Base-by-base conservation (phyloP, 2,329 filamentous ascomycete genomes). In the Didymella segeticola region DNA sequence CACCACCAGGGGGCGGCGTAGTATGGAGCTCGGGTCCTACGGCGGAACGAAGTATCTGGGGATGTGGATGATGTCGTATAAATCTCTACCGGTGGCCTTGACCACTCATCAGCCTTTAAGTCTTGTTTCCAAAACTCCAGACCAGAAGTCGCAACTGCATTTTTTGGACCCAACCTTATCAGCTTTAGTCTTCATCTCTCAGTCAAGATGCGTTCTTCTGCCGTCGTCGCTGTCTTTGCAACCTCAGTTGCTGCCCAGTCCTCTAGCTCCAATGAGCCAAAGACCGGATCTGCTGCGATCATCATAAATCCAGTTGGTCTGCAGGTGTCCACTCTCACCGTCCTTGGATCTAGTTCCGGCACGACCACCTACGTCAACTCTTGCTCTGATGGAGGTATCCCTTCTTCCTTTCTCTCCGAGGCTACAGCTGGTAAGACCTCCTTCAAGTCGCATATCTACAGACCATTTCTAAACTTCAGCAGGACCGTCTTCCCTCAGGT, bases 301-400 rank as follows among this genome's bases (percentile, higher is more conserved):
- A 36, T 69, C 8, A n/a, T 68, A 34, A 63, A 66, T 23, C 30
- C 58, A 3, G 46, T 56, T 29, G 41, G 34, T 37, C 27, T 15
- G 43, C 52, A 26, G 46, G 11, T 37, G 34, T 37, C 25, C n/a
- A 63, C 63, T 2, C 50, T 68, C 26, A 68, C 63, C 5, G 38
- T 60, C 15, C 50, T 64, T 14, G 63, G 64, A 38, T 57, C 65
- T 1, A 61, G 66, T 39, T 43, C 58, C 14, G 60, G 47, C 23
- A 60, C 64, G 3, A 64, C 66, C 7, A 69, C 67, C 9, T 69
- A 64, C 47, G 47, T 60, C 39, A 56, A 64, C 31, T 48, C 48
- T 9, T 68, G 64, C 29, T 53, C 60, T 4, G 53, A 53, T 10
- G 36, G 19, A 3, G 63, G 65, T 14, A 47, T 60, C 8, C 56